Conservation (phyloP, 805 yeast species). For the Ogataea corticis region DNA sequence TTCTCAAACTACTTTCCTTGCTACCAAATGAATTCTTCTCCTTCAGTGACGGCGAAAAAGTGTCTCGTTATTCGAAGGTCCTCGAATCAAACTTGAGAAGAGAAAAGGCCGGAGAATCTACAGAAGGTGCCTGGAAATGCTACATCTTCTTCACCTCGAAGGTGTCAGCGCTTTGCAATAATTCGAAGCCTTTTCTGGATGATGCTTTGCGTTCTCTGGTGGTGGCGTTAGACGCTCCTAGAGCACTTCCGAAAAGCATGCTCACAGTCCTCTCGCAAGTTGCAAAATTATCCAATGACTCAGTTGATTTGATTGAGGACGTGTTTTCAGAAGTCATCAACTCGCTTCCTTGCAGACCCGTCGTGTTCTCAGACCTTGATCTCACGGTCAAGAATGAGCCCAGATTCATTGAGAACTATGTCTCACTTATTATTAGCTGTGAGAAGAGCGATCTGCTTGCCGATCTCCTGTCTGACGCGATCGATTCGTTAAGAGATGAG, state of each 20-base stretch:
- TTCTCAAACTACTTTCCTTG: conserved; percentile 15
- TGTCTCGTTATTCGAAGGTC: conserved; percentile 14
- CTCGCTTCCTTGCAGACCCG: conserved; percentile 23
- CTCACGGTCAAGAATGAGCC: conserved; percentile 11
- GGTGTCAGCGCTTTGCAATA: conserved; percentile 6
- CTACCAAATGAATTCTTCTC: conserved; percentile 26
- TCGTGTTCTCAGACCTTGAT: conserved; percentile 19
- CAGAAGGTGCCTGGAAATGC: conserved; percentile 30
- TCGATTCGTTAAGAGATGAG: conserved; percentile 29
- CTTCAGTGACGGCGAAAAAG: conserved; percentile 6
- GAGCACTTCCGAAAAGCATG: conserved; percentile 14
- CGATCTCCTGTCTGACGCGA: conserved; percentile 25
- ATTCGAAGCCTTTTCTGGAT: conserved; percentile 6
- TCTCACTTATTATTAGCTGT: conserved; percentile 17
- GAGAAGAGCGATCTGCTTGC: conserved; percentile 20
- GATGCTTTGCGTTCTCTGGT: conserved; percentile 15
- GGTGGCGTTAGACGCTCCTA: conserved; percentile 20
- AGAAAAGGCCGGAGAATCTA: conserved; percentile 27
- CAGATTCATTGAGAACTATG: conserved; percentile 27
- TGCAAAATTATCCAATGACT: conserved; percentile 16
- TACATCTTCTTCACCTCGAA: conserved; percentile 18
- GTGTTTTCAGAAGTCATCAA: conserved; percentile 23
- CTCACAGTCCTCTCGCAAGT: conserved; percentile 12
- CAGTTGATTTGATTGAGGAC: conserved; percentile 25
- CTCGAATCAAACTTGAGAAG: conserved; percentile 22